Base-by-base conservation (phyloP, 1,284 basidiomycete genomes). In the Gymnopus androsaceus region DNA sequence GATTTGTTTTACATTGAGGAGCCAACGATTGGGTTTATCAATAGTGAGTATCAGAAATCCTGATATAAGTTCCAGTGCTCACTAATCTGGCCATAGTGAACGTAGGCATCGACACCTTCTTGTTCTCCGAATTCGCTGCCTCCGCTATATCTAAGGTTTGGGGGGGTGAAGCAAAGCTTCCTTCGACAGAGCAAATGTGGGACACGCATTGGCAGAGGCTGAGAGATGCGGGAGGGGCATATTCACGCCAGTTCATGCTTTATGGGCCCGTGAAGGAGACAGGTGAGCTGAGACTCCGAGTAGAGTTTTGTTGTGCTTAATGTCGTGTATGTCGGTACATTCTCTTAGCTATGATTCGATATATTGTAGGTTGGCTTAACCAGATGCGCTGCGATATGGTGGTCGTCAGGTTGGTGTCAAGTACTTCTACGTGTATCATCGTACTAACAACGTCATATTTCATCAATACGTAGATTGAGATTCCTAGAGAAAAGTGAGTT, bases 1-100 rank as follows among this genome's bases (percentile, higher is more conserved):
- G 78, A 80, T 56, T 62, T 74, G 0, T 74, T 80, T 61, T 80
- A 75, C 61, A 77, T 81, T 47, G 74, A 76, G n/a, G 77, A 81
- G 54, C 78, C 79, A 3, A 78, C 78, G 7, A 66, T 81, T 4
- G 69, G 71, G 0, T 79, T 80, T 56, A 64, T 74, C 25, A 71
- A 72, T 48, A 66, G 73, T 73, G 54, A 31, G 69, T 57, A 23
- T 53, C 30, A 44, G 25, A 14, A 44, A 27, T 25, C 27, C n/a
- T 6, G 4, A 30, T 25, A 44, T 23, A 19, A 33, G 31, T 8
- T 21, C 19, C 1, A 19, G 4, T 21, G 40, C 4, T 17, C 2
- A 15, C 27, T 21, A 44, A 28, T 25, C n/a, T 46, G n/a, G n/a
- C 14, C 17, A 5, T 33, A 36, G 74, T 71, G 56, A 75, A 75